Conservation (phyloP, 805 yeast genomes). For the Candida succiphila region DNA sequence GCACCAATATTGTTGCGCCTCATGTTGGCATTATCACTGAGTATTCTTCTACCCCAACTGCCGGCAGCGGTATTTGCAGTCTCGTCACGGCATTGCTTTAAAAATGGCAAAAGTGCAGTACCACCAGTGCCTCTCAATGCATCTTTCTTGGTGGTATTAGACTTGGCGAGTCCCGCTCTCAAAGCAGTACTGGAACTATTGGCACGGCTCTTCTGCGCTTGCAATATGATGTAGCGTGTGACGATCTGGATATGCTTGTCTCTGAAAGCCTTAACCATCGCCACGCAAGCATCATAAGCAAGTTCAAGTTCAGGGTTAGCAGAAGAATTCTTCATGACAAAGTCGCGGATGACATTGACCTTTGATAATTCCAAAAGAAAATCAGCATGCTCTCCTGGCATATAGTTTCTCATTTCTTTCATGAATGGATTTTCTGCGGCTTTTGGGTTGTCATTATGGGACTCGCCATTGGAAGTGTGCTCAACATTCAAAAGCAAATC, state of each 20-base stretch:
- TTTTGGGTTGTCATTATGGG: slow-evolving; percentile 2
- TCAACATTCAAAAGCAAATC: slow-evolving; percentile 69
- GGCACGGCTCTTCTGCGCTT: slow-evolving; percentile 48
- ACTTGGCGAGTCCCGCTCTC: slow-evolving; percentile 57
- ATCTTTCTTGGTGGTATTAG: slow-evolving; percentile 30
- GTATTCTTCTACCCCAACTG: slow-evolving; percentile 73
- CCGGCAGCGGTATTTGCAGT: slow-evolving; percentile 94
- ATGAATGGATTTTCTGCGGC: slow-evolving; percentile 39
- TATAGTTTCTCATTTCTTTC: slow-evolving; percentile 76
- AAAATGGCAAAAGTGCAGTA: slow-evolving; percentile 79
- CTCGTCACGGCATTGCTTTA: slow-evolving; percentile 93
- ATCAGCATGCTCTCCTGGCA: slow-evolving; percentile 81
- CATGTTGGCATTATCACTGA: slow-evolving; percentile 36
- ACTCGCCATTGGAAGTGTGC: slow-evolving; percentile 73
- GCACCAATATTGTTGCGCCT: background rate
- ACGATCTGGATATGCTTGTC: slow-evolving; percentile 92
- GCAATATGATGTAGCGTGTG: slow-evolving; percentile 75
- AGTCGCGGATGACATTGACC: slow-evolving; percentile 53
- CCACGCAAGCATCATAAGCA: slow-evolving; percentile 81
- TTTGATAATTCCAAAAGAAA: slow-evolving; percentile 55
- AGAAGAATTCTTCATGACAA: slow-evolving; percentile 34
- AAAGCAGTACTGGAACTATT: slow-evolving; percentile 50
- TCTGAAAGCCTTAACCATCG: slow-evolving; percentile 80
- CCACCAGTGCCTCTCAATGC: slow-evolving; percentile 89
- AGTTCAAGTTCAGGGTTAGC: slow-evolving; percentile 47